phyloP scores from a whole-genome alignment of 768 basidiomycete genomes.

The Phylloporus rhodoxanthus region DNA sequence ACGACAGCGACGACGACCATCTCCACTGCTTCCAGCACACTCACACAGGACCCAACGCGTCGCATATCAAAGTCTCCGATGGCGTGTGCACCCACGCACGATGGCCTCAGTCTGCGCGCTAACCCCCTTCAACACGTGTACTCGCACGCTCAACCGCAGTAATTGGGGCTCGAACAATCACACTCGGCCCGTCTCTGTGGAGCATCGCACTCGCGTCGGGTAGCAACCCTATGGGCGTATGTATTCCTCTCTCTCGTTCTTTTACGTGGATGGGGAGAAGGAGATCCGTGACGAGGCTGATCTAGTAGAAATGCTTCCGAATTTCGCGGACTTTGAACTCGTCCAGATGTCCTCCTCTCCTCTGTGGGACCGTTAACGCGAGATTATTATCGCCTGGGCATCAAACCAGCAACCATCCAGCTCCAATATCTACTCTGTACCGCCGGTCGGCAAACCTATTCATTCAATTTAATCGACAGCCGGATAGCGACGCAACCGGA shows the following conservation, averaged over 20 bases:
- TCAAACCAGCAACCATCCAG: slow-evolving; percentile 8
- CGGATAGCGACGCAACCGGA: background rate
- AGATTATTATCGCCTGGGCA: slow-evolving; percentile 13
- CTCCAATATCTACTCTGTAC: background rate
- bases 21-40: background rate
- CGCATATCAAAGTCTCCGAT: background rate
- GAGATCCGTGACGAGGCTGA: slow-evolving; percentile 6
- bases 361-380: slow-evolving; percentile 8
- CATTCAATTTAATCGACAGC: slow-evolving; percentile 6
- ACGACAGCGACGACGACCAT: background rate
- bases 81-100: slow-evolving; percentile 1
- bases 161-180: slow-evolving; percentile 8
- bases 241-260: slow-evolving; percentile 3
- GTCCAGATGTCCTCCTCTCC: background rate
- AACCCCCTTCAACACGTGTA: slow-evolving; percentile 30
- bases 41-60: background rate
- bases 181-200: slow-evolving; percentile 12
- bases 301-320: slow-evolving; percentile 19
- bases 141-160: slow-evolving; percentile 32
- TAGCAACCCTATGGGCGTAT: slow-evolving; percentile 3
- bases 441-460: slow-evolving; percentile 11
- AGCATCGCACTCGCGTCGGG: slow-evolving; percentile 6
- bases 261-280: slow-evolving; percentile 14
- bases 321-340: slow-evolving; percentile 24
- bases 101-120: slow-evolving; percentile 19